A percentile compares a stretch with the other conserved stretches of the same genome.
Conservation (phyloP, 2,329 filamentous ascomycete genomes). For the Colletotrichum higginsianum region DNA sequence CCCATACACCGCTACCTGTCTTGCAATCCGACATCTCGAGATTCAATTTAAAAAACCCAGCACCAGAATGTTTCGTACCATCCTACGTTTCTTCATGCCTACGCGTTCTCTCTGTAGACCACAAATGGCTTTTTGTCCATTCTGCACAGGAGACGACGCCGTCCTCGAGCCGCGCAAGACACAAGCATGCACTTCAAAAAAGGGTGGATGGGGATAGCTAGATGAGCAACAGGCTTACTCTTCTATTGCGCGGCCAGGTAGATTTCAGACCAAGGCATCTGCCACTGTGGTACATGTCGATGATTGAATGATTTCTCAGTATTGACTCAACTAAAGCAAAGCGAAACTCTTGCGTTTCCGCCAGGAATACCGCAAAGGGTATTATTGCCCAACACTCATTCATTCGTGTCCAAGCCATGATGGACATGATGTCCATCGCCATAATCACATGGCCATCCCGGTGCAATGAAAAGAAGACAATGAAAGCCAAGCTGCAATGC, state of each 20-base stretch:
- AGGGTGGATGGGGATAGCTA: not conserved
- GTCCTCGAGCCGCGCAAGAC: no score
- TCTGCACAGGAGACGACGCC: not conserved
- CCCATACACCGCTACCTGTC: no score
- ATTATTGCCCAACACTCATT: not conserved
- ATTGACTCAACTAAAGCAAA: slow-evolving; percentile 22
- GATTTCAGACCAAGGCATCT: not conserved
- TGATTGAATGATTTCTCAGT: slow-evolving; percentile 20
- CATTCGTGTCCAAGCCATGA: slow-evolving; percentile 17
- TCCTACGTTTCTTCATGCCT: not conserved
- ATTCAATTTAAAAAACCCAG: not conserved
- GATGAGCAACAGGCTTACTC: not conserved
- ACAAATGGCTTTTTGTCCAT: not conserved
- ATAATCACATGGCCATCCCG: slow-evolving; percentile 10
- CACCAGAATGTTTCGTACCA: no score
- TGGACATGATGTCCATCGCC: not conserved
- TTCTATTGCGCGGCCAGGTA: not conserved
- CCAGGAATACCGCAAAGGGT: slow-evolving; percentile 23
- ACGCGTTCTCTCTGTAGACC: not conserved
- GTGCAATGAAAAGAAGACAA: slow-evolving; percentile 24
- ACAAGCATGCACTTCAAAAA: no score
- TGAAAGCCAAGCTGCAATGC: slow-evolving; percentile 41
- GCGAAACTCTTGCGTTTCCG: slow-evolving; percentile 16
- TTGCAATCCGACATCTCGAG: not conserved
- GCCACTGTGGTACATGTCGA: no score